Base-by-base conservation (phyloP, 2,329 filamentous ascomycete genomes). In the Pestalotiopsis sp. region DNA sequence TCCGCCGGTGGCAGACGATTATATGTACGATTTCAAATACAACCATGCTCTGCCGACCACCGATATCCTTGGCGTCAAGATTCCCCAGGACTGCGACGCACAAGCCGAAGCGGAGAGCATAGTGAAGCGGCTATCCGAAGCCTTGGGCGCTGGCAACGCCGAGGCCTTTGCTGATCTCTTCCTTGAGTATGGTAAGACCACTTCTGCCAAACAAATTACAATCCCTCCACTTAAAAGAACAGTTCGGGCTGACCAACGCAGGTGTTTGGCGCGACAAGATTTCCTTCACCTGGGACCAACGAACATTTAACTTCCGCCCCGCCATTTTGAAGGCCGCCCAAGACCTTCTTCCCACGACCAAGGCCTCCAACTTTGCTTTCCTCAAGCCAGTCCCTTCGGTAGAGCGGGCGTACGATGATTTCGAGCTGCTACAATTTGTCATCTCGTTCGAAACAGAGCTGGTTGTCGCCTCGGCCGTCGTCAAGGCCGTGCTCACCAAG, bases 11-110 rank as follows among this genome's bases (percentile, higher is more conserved):
- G 61, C 61, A 41, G 63, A 65, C 23, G 45, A 65, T n/a, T 65
- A 49, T 25, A 65, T 65, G 63, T 65, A 65, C 38, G 63, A 65
- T 39, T 65, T 65, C 63, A 65, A 65, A 23, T 65, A 27, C 63
- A 65, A 65, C 41, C 45, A 52, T 39, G 39, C 63, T 17, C 63
- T 65, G 41, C 63, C 63, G 6, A 65, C 23, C 13, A 56, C 39
- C 39, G 39, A 56, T 49, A 20, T 52, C 5, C 63, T 65, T 23
- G 63, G 45, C 14, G n/a, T 65, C 39, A 65, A 20, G 3, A 56
- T 52, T 38, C 39, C 39, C 5, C 39, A 65, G 20, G 63, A 49
- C 63, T 56, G 63, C 63, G 20, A 65, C 39, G 23, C 45, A 13
- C 39, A 49, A 20, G 9, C 39, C 23, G 39, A 52, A 27, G 63